phyloP scores from a whole-genome alignment of 805 yeast genomes.

The Blastobotrys muscicola region DNA sequence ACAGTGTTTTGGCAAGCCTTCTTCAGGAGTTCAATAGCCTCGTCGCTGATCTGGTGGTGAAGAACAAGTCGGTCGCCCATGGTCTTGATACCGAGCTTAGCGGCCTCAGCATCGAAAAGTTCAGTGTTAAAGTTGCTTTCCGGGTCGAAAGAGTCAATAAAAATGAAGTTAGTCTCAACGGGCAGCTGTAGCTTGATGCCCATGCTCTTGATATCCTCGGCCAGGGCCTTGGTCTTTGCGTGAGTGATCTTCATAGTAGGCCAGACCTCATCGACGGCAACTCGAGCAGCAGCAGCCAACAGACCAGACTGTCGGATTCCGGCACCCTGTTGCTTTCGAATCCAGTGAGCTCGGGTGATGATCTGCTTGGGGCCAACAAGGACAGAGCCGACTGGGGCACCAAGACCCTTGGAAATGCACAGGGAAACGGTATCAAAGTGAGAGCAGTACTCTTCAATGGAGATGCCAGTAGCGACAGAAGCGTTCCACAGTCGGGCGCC shows the following conservation, averaged over 20 bases:
- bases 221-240: constrained; percentile 41
- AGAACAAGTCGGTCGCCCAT: constrained; percentile 73
- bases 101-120: constrained; percentile 43
- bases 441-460: constrained; percentile 60
- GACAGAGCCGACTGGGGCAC: constrained; percentile 90
- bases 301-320: constrained; percentile 86
- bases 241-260: constrained; percentile 44
- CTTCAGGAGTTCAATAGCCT: constrained; percentile 36
- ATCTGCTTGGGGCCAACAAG: constrained; percentile 57
- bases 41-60: constrained; percentile 56
- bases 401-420: constrained; percentile 81
- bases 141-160: constrained; percentile 61
- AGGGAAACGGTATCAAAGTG: constrained; percentile 83
- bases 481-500: constrained; percentile 97
- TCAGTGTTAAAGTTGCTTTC: constrained; percentile 47
- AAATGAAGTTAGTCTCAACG: constrained; percentile 76
- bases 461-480: constrained; percentile 58
- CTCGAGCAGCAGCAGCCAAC: constrained; percentile 69
- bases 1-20: constrained; percentile 1
- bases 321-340: constrained; percentile 88
- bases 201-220: constrained; percentile 20
- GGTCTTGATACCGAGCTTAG: constrained; percentile 51
- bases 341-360: constrained; percentile 67
- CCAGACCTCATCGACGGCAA: constrained; percentile 68
- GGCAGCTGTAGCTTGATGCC: constrained; percentile 63